These are phyloP conservation scores for Sporothrix humicola DNA, from an alignment of 2,329 filamentous ascomycete species.

Conservation along the genomic window DNA sequence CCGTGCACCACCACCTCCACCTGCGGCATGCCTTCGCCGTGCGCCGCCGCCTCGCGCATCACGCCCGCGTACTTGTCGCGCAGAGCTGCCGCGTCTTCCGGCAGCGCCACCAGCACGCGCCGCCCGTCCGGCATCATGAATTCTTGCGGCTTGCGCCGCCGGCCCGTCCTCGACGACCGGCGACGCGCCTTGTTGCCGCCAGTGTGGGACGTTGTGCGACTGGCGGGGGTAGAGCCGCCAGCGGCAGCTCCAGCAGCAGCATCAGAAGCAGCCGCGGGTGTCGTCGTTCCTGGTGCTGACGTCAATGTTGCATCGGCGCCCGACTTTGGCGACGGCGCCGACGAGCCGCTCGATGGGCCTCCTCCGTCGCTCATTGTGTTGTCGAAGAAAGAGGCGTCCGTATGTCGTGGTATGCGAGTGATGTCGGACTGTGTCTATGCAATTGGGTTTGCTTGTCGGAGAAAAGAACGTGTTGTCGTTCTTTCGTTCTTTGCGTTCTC, in stretches of 20 bases:
- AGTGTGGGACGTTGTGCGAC: constrained; percentile 22
- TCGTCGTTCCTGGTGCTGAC: not conserved
- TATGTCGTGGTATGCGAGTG: not conserved
- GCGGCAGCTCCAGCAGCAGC: no score
- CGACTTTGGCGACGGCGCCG: constrained; percentile 16
- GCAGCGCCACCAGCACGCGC: constrained; percentile 61
- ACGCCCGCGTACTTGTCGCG: constrained; percentile 50
- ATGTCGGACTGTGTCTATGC: not conserved
- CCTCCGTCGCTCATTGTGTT: constrained; percentile 23
- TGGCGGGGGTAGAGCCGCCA: constrained; percentile 13
- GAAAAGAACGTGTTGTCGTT: not conserved
- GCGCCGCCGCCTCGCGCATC: constrained; percentile 37
- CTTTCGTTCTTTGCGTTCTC: not conserved
- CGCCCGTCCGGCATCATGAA: constrained; percentile 62
- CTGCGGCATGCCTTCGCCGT: constrained; percentile 41
- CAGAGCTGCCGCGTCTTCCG: constrained; percentile 59
- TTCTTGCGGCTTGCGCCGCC: constrained; percentile 53
- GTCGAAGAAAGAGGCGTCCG: not conserved
- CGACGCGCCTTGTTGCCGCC: not conserved
- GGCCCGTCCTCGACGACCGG: constrained; percentile 5
- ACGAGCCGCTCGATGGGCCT: not conserved
- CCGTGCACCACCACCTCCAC: constrained; percentile 66
- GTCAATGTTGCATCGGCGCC: not conserved
- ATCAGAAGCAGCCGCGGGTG: not conserved
- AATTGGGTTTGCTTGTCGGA: not conserved